Percentiles rank a stretch among this genome's conserved stretches.
Conservation (phyloP, 495 filamentous ascomycete genomes). For the Immersiella caudata region DNA sequence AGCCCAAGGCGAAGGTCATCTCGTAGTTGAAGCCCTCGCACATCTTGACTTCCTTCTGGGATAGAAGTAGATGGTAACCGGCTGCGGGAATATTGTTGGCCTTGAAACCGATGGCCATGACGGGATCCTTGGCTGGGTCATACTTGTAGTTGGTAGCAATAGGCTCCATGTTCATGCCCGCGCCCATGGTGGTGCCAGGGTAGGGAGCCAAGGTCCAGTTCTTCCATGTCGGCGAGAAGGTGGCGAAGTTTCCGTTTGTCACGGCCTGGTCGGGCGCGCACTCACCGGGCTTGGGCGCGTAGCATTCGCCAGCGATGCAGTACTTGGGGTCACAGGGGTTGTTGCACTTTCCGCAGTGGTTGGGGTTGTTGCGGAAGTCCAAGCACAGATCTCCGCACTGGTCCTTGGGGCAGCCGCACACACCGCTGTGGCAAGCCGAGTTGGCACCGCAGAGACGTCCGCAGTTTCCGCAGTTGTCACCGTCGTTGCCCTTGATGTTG, state of each 20-base stretch:
- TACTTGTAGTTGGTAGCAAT: background rate
- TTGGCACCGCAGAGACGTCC: constrained; percentile 10
- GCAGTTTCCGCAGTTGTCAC: constrained; percentile 29
- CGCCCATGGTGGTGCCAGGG: constrained; percentile 5
- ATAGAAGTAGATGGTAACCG: background rate
- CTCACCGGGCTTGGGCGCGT: constrained; percentile 11
- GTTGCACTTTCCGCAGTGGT: constrained; percentile 30
- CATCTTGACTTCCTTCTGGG: constrained; percentile 7
- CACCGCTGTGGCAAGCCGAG: constrained; percentile 17
- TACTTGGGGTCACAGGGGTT: constrained; percentile 27
- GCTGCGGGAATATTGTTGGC: background rate
- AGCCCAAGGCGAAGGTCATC: constrained; percentile 1
- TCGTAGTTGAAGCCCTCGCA: constrained; percentile 12
- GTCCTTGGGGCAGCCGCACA: constrained; percentile 21
- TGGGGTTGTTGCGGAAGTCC: constrained; percentile 25
- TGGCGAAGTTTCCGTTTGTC: background rate
- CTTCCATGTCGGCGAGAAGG: background rate
- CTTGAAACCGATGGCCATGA: background rate
- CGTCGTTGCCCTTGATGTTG: constrained; percentile 19
- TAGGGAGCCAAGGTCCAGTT: constrained; percentile 15
- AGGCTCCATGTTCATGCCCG: constrained; percentile 2
- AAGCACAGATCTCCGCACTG: constrained; percentile 27
- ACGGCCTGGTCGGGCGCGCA: constrained; percentile 15
- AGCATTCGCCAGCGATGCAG: constrained; percentile 28
- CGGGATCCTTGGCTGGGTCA: background rate